Conservation (phyloP, 352 stramenopile genomes). For the Nothophytophthora sp. region DNA sequence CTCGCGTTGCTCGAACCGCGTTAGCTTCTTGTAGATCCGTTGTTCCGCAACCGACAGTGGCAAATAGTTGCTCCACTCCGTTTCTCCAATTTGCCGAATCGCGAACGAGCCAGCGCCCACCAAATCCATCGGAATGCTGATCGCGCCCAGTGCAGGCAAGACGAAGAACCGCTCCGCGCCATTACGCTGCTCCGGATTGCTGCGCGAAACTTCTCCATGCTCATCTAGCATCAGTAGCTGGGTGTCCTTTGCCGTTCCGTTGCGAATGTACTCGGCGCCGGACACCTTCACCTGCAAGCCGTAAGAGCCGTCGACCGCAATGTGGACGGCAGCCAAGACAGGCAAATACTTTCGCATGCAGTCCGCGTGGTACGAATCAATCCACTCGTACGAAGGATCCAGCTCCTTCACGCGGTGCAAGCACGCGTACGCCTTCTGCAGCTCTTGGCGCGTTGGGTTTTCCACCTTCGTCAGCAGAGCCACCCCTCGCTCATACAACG, state of each 20-base stretch:
- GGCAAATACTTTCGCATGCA: conserved; percentile 72
- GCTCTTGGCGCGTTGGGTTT: conserved; percentile 47
- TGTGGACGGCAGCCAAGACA: conserved; percentile 65
- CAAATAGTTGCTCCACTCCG: conserved; percentile 83
- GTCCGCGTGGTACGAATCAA: conserved; percentile 78
- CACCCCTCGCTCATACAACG: conserved; percentile 71
- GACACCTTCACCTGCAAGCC: conserved; percentile 81
- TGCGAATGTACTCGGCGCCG: conserved; percentile 72
- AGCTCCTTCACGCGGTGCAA: conserved; percentile 68
- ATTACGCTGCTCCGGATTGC: conserved; percentile 61
- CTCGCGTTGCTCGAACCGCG: conserved; percentile 69
- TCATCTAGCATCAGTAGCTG: conserved; percentile 73
- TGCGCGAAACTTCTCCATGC: conserved; percentile 38
- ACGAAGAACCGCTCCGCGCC: conserved; percentile 55
- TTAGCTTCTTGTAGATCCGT: conserved; percentile 74
- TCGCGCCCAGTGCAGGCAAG: conserved; percentile 44
- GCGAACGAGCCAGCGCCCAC: conserved; percentile 70
- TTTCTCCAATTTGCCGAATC: conserved; percentile 85
- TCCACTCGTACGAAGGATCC: conserved; percentile 83
- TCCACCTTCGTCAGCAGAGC: conserved; percentile 67
- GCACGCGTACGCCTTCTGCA: conserved; percentile 78
- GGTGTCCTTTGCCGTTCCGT: conserved; percentile 77
- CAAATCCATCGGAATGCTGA: conserved; percentile 79
- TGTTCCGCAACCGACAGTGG: conserved; percentile 72
- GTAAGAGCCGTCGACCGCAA: conserved; percentile 70